Conservation (phyloP, 148 eudicot species). For the Cornus kousa region DNA sequence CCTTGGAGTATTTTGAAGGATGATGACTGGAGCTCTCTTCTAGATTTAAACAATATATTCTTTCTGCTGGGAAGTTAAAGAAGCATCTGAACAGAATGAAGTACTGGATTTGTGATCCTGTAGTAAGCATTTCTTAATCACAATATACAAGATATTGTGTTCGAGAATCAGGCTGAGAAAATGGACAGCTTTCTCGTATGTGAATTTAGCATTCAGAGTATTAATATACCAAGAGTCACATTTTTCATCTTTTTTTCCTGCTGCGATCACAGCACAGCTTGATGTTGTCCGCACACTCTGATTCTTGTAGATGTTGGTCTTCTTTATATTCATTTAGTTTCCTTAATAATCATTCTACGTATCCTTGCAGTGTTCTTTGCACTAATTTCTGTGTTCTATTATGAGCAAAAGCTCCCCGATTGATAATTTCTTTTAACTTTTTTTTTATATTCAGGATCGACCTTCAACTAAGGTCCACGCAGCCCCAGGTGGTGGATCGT, state of each 20-base stretch:
- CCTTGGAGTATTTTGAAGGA: neutral
- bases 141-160: neutral
- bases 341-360: neutral
- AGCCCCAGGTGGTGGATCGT: slow-evolving; percentile 18
- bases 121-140: neutral
- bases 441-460: slow-evolving; percentile 6
- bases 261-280: too few species aligned
- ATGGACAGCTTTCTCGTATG: neutral
- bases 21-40: neutral
- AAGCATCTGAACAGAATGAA: neutral
- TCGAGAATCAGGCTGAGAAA: neutral
- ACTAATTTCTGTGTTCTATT: neutral
- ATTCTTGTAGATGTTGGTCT: neutral
- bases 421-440: too few species aligned
- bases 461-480: slow-evolving; percentile 20
- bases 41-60: neutral
- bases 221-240: too few species aligned
- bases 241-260: too few species aligned
- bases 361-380: neutral
- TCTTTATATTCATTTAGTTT: neutral
- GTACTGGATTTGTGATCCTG: neutral
- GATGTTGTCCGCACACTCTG: neutral
- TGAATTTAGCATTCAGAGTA: neutral
- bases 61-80: too few species aligned
- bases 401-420: neutral